These are phyloP conservation scores for Aspergillus felis DNA, from an alignment of 2,329 filamentous ascomycete genomes.

Conservation along the genomic window DNA sequence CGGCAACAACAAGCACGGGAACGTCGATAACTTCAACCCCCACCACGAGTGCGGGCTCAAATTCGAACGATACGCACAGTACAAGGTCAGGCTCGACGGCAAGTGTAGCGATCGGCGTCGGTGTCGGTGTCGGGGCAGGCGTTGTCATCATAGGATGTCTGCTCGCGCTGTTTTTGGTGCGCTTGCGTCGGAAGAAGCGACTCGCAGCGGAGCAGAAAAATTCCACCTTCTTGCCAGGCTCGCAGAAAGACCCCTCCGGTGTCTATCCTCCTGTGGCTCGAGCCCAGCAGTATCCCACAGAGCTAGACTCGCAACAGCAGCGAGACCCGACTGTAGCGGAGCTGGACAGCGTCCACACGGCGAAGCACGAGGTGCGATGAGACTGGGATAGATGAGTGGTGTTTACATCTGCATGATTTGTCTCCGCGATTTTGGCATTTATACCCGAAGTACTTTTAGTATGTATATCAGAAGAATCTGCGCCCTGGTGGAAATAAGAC, in stretches of 20 bases:
- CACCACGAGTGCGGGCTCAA: neutral
- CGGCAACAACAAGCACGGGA: neutral
- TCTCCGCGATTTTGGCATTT: neutral
- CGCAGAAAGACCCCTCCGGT: neutral
- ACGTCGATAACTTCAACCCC: neutral
- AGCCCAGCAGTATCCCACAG: neutral
- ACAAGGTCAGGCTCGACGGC: neutral
- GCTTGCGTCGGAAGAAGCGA: neutral
- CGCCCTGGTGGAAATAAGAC: neutral
- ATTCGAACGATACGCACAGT: neutral
- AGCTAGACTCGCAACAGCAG: neutral
- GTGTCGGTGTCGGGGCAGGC: neutral
- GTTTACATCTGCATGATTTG: neutral
- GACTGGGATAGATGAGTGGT: neutral
- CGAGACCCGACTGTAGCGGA: neutral
- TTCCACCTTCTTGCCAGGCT: neutral
- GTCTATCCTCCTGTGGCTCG: neutral
- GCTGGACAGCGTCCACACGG: neutral
- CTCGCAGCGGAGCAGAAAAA: neutral
- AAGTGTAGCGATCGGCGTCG: neutral
- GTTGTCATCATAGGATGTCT: neutral
- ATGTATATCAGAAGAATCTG: neutral
- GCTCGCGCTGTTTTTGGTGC: neutral
- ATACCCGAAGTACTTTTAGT: neutral
- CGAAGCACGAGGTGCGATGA: neutral